phyloP scores from a whole-genome alignment of 805 yeast genomes.

The Ogataea degrootiae region DNA sequence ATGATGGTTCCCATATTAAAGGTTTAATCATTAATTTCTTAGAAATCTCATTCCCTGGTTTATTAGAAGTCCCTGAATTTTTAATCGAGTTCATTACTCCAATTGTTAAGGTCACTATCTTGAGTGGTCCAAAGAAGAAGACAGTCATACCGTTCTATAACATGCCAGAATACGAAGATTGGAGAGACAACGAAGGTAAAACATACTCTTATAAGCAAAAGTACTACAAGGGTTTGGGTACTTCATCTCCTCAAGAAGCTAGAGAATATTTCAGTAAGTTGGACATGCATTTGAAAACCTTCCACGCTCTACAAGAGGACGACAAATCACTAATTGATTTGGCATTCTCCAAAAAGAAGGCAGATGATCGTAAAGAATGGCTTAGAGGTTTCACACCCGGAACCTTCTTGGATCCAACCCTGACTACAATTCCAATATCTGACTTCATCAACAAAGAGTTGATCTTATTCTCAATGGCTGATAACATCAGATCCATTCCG shows the following conservation, averaged over 20 bases:
- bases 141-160: conserved; percentile 73
- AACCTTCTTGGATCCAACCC: conserved; percentile 77
- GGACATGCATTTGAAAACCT: conserved; percentile 80
- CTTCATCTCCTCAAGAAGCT: conserved; percentile 78
- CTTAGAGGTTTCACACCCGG: conserved; percentile 87
- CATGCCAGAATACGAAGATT: conserved; percentile 91
- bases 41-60: conserved; percentile 91
- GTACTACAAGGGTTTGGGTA: conserved; percentile 98
- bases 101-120: conserved; percentile 82
- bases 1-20: conserved; percentile 97
- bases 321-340: conserved; percentile 79
- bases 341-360: conserved; percentile 91
- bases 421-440: conserved; percentile 76
- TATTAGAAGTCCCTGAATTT: conserved; percentile 86
- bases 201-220: conserved; percentile 82
- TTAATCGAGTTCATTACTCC: conserved; percentile 94
- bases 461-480: conserved; percentile 94
- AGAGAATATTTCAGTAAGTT: conserved; percentile 83
- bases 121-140: conserved; percentile 50
- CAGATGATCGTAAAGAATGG: conserved; percentile 98
- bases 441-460: conserved; percentile 94
- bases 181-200: conserved; percentile 84
- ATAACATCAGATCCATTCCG: conserved; percentile 92
- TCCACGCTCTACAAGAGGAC: conserved; percentile 73
- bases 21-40: conserved; percentile 91